A percentile compares a stretch with the other conserved stretches of the same genome.
These are phyloP conservation scores for Jaapia argillacea DNA, from an alignment of 768 basidiomycete genomes.

Conservation along the genomic window DNA sequence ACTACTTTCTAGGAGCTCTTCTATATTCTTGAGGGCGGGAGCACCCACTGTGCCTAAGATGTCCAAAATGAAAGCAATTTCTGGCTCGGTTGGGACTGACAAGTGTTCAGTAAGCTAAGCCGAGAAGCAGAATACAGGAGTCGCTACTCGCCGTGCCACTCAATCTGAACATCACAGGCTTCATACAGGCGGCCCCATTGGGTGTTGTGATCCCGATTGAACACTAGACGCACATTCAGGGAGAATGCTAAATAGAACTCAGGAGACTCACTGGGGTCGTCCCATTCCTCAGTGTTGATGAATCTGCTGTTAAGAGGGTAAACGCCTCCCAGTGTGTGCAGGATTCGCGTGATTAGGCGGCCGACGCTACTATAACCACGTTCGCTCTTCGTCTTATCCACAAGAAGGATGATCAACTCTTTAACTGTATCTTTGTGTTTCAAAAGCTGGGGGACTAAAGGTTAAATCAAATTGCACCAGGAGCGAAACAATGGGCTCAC, in stretches of 20 bases:
- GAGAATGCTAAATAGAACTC: no score
- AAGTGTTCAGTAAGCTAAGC: slow-evolving; percentile 8
- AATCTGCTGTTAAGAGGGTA: slow-evolving; percentile 76
- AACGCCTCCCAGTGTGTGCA: slow-evolving; percentile 65
- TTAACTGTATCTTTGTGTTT: slow-evolving; percentile 60
- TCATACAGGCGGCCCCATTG: slow-evolving; percentile 81
- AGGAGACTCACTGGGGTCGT: slow-evolving; percentile 56
- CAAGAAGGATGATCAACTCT: slow-evolving; percentile 48
- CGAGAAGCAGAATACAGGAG: background rate
- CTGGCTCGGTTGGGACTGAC: slow-evolving; percentile 51
- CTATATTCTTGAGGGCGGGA: slow-evolving; percentile 60
- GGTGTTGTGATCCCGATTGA: slow-evolving; percentile 49
- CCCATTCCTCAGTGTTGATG: slow-evolving; percentile 76
- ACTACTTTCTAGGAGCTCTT: slow-evolving; percentile 44
- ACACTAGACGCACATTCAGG: slow-evolving; percentile 36
- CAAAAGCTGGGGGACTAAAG: slow-evolving; percentile 45
- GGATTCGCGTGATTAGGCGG: slow-evolving; percentile 61
- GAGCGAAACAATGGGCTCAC: slow-evolving; percentile 29
- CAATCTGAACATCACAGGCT: slow-evolving; percentile 66
- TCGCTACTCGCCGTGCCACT: slow-evolving; percentile 69
- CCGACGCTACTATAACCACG: slow-evolving; percentile 80
- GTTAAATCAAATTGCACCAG: background rate
- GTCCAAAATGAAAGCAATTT: slow-evolving; percentile 73
- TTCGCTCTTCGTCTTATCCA: slow-evolving; percentile 80
- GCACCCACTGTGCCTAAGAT: slow-evolving; percentile 59